Evolutionary conservation across 495 filamentous ascomycete species (phyloP), one percentile per base, ranked within the genome.

Genomic region (Xylaria flabelliformis): DNA sequence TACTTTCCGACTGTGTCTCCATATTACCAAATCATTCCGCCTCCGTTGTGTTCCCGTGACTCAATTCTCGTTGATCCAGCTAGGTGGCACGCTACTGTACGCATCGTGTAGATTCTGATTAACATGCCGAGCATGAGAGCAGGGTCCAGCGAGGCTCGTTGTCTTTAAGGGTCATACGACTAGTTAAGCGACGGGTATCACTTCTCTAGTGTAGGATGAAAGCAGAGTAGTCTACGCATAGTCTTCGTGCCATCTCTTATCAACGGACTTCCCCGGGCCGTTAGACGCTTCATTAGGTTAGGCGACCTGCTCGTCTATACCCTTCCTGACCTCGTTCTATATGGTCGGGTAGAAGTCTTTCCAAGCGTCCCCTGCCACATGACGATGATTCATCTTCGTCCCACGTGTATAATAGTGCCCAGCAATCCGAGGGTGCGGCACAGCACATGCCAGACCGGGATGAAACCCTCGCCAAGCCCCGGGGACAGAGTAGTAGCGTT

Each of bases 391-490:
- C 15, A 26, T 24, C 8, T 39, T 21, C 46, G 26, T 61, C 58
- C 48, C 65, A 67, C 50, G 65, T 67, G 65, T n/a, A 32, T 19
- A 42, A 51, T 44, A 26, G 15, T 56, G 48, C 26, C 24, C 24
- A 53, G 64, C 39, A 32, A 67, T 53, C 65, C 65, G 36, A 67
- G 65, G 19, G 8, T 67, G 48, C 65, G 65, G 65, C 65, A 50
- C 50, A 41, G 65, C 32, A 50, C 65, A 67, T 56, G 36, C 44
- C 39, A 59, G 53, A 69, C 67, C 67, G 67, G 67, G 53, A 69
- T 69, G 67, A 41, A 24, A 32, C 67, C n/a, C 50, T 41, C 67
- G 67, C 67, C 34, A 69, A 67, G 65, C 12, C 12, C 65, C 48
- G 50, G 65, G 67, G 36, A 13, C 24, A 55, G 24, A 36, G 24